These are phyloP conservation scores for Dalechampia spathulata DNA, from an alignment of 441 rosid genomes.

Conservation along the genomic window DNA sequence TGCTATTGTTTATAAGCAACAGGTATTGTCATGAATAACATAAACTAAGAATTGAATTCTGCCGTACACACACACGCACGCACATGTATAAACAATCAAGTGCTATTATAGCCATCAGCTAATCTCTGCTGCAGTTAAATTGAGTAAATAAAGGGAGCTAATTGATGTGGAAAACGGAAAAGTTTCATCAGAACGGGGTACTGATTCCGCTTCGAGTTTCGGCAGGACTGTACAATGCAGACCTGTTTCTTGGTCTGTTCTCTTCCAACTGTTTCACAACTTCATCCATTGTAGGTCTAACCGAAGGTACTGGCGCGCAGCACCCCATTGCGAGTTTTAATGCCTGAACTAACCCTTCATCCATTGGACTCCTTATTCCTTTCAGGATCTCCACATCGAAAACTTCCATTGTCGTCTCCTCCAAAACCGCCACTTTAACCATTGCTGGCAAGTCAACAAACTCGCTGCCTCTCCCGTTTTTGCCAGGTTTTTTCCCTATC, in stretches of 20 bases:
- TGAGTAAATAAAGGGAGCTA: background rate
- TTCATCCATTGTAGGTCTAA: constrained; percentile 92
- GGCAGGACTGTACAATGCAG: constrained; percentile 82
- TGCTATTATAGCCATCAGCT: constrained; percentile 10
- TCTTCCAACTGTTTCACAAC: constrained; percentile 95
- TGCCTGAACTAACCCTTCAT: constrained; percentile 91
- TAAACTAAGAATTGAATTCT: constrained; percentile 9
- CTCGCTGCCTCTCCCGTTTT: constrained; percentile 51
- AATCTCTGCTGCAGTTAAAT: constrained; percentile 11
- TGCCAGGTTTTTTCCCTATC: constrained; percentile 90
- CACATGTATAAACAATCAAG: constrained; percentile 4
- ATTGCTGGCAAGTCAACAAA: constrained; percentile 75
- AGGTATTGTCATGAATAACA: constrained; percentile 14
- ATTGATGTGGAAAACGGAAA: constrained; percentile 13
- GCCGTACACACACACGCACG: constrained; percentile 7
- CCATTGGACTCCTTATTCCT: constrained; percentile 90
- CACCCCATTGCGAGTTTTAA: constrained; percentile 98
- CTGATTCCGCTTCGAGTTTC: constrained; percentile 83
- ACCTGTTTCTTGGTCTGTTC: constrained; percentile 91
- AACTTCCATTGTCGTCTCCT: constrained; percentile 92
- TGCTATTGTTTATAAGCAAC: background rate
- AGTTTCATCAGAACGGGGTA: constrained; percentile 52
- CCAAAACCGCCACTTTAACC: constrained; percentile 91
- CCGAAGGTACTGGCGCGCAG: constrained; percentile 86
- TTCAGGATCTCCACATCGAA: constrained; percentile 76